A percentile compares a stretch with the other conserved stretches of the same genome.
Conservation (phyloP, 2,329 filamentous ascomycete genomes). For the Ophiostoma tasmaniense region DNA sequence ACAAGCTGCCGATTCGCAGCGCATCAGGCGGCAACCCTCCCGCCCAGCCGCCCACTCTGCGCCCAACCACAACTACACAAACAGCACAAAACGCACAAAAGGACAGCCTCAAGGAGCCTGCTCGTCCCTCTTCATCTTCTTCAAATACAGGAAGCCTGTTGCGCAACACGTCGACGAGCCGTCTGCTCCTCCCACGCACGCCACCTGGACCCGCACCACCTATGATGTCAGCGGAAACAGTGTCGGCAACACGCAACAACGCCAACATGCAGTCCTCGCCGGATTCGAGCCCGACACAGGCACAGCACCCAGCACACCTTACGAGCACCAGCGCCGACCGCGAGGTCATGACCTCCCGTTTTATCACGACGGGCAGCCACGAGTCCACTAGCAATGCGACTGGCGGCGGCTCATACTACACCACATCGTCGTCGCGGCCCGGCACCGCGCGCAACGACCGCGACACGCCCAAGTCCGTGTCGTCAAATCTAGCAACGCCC, state of each 20-base stretch:
- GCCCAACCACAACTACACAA: background rate
- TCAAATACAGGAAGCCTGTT: background rate
- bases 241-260: slow-evolving; percentile 26
- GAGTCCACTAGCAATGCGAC: slow-evolving; percentile 41
- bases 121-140: slow-evolving; percentile 8
- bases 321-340: slow-evolving; percentile 35
- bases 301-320: slow-evolving; percentile 9
- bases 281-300: slow-evolving; percentile 22
- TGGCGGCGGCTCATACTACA: slow-evolving; percentile 46
- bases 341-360: slow-evolving; percentile 49
- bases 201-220: slow-evolving; percentile 54
- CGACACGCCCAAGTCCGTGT: slow-evolving; percentile 22
- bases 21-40: background rate
- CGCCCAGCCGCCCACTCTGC: background rate
- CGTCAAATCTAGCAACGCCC: background rate
- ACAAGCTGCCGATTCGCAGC: slow-evolving; percentile 5
- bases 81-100: too few species aligned
- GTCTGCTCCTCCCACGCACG: slow-evolving; percentile 47
- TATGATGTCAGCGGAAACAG: slow-evolving; percentile 51
- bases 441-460: slow-evolving; percentile 14
- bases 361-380: slow-evolving; percentile 37
- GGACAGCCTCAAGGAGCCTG: background rate
- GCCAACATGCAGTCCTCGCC: slow-evolving; percentile 26
- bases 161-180: slow-evolving; percentile 12
- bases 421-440: slow-evolving; percentile 26